Conservation (phyloP, 139 green algal species). For the Coccomyxa sp. region DNA sequence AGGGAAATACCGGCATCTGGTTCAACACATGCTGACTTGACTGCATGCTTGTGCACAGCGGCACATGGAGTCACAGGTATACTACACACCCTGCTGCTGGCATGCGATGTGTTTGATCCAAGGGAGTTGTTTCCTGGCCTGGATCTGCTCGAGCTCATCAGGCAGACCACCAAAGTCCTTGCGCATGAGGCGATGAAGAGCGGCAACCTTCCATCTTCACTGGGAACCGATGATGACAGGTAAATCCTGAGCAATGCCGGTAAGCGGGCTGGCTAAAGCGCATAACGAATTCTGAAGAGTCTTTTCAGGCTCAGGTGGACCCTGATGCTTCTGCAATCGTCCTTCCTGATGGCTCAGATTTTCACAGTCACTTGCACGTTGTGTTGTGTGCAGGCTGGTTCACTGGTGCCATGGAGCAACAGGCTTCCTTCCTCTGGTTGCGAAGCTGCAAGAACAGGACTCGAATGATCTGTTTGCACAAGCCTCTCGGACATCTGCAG, state of each 20-base stretch:
- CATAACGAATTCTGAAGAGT: no score
- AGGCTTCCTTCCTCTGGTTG: slow-evolving; percentile 34
- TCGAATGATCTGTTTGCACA: not conserved
- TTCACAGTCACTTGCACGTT: no score
- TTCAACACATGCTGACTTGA: not conserved
- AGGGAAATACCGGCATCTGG: no score
- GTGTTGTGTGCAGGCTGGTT: slow-evolving; percentile 28
- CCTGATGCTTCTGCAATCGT: no score
- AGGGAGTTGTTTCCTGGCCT: not conserved
- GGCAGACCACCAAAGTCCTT: not conserved
- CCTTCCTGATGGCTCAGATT: no score
- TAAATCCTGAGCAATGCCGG: not conserved
- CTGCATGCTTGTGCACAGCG: not conserved
- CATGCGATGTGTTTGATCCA: not conserved
- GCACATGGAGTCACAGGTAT: slow-evolving; percentile 58
- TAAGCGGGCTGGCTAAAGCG: no score
- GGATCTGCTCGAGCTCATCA: not conserved
- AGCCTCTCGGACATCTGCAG: not conserved
- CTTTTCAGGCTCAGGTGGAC: no score
- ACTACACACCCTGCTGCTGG: slow-evolving; percentile 47
- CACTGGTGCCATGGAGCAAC: slow-evolving; percentile 53
- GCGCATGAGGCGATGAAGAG: not conserved
- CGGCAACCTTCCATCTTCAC: not conserved
- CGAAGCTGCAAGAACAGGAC: slow-evolving; percentile 10
- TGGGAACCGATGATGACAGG: not conserved